phyloP scores from a whole-genome alignment of 2,329 filamentous ascomycete genomes.

The Dactylellina drechsleri region DNA sequence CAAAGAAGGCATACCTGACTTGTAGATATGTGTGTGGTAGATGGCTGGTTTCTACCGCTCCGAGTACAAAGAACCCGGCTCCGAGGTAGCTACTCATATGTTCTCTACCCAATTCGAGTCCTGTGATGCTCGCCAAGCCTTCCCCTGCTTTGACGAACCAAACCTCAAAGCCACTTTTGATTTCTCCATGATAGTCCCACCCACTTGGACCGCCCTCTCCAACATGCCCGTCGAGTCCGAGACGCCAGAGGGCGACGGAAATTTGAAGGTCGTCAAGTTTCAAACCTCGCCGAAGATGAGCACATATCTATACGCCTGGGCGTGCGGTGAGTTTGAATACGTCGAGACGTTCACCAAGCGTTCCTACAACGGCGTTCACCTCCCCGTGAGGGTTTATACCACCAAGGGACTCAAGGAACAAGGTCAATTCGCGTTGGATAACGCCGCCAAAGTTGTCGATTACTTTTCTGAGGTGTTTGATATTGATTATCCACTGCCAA shows the following conservation, averaged over 20 bases:
- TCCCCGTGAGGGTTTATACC: conserved; percentile 95
- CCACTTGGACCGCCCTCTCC: conserved; percentile 80
- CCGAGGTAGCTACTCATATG: conserved; percentile 66
- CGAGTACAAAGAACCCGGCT: conserved; percentile 79
- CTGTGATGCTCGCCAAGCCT: conserved; percentile 91
- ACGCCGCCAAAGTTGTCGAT: conserved; percentile 92
- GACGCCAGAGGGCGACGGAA: conserved; percentile 69
- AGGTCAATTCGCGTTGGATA: conserved; percentile 86
- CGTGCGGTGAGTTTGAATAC: conserved; percentile 95
- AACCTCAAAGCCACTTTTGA: conserved; percentile 97
- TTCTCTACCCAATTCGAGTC: conserved; percentile 97
- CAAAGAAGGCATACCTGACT: not conserved
- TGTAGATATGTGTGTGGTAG: conserved; percentile 19
- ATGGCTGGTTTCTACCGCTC: conserved; percentile 95
- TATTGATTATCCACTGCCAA: conserved; percentile 91
- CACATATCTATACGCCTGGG: conserved; percentile 89
- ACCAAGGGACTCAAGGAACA: conserved; percentile 94
- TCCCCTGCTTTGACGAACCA: conserved; percentile 98
- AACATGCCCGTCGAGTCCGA: conserved; percentile 79
- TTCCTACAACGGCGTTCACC: conserved; percentile 87
- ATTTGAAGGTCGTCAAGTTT: conserved; percentile 76
- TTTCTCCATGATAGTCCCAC: conserved; percentile 88
- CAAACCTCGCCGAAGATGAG: conserved; percentile 90
- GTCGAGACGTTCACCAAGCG: conserved; percentile 90
- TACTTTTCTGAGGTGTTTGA: conserved; percentile 94